Percentiles rank a stretch among this genome's conserved stretches.
Evolutionary conservation across 345 rosid genomes (phyloP).

Genomic region (Lenwebbia sp.): DNA sequence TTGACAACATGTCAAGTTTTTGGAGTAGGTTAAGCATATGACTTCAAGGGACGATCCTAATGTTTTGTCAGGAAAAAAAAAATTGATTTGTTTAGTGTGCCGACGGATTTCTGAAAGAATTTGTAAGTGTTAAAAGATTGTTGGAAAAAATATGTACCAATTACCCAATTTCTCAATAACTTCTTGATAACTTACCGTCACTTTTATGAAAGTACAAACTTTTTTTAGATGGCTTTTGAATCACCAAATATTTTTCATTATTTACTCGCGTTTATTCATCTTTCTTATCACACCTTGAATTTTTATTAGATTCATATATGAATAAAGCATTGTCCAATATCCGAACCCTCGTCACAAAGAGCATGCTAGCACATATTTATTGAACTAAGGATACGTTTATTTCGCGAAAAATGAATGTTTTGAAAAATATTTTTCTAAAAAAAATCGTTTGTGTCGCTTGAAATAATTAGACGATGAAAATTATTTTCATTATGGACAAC

Average conservation of each 20-base stretch:
- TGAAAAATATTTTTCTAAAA: too few species aligned
- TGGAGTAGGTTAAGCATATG: background rate
- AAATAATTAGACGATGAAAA: too few species aligned
- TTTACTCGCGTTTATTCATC: background rate
- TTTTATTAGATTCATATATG: background rate
- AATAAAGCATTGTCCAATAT: background rate
- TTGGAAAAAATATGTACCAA: rapidly evolving
- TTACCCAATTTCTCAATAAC: too few species aligned
- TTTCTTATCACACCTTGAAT: background rate
- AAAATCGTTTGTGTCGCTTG: too few species aligned
- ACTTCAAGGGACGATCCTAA: background rate
- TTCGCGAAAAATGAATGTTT: too few species aligned
- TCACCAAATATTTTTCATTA: background rate
- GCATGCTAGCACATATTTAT: background rate
- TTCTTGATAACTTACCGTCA: too few species aligned
- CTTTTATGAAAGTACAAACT: background rate
- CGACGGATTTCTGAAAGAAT: rapidly evolving
- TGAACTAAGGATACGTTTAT: too few species aligned
- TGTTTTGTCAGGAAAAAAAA: background rate
- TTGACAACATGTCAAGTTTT: background rate
- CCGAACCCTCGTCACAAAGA: background rate
- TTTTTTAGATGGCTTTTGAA: background rate
- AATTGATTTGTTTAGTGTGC: rapidly evolving
- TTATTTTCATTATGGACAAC: too few species aligned
- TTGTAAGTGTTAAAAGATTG: background rate